Conservation (phyloP, 495 filamentous ascomycete genomes). For the Geoglossum glabrum region DNA sequence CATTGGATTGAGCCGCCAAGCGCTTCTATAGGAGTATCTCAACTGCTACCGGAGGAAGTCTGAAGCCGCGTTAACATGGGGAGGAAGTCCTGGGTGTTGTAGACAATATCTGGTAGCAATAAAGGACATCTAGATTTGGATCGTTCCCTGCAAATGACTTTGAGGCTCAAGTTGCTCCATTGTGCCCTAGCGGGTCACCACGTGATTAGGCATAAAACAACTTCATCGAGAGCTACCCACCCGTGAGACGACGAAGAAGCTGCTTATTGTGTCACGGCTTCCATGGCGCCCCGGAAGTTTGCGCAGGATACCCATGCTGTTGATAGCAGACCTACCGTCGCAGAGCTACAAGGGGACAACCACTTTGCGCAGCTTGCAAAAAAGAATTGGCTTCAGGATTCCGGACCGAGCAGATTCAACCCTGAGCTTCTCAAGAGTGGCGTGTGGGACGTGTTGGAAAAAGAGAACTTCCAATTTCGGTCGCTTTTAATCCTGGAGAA, state of each 20-base stretch:
- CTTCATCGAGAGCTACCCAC: too few species aligned
- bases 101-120: too few species aligned
- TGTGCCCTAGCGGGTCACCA: too few species aligned
- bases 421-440: conserved; percentile 69
- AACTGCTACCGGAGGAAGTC: background rate
- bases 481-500: conserved; percentile 73
- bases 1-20: conserved; percentile 18
- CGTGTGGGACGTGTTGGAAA: conserved; percentile 80
- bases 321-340: conserved; percentile 12
- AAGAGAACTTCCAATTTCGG: conserved; percentile 52
- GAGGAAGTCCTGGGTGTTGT: too few species aligned
- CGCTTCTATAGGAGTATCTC: background rate
- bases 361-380: conserved; percentile 67
- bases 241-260: background rate
- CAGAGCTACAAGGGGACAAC: conserved; percentile 48
- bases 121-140: too few species aligned
- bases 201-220: background rate
- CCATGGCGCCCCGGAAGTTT: background rate
- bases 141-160: too few species aligned
- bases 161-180: too few species aligned
- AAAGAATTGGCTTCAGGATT: conserved; percentile 59
- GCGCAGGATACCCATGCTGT: background rate
- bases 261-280: background rate
- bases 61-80: too few species aligned
- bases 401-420: conserved; percentile 54